Evolutionary conservation across 129 eudicot species (phyloP), one percentile per base, ranked within the genome.

Genomic region (Flaveria robusta): DNA sequence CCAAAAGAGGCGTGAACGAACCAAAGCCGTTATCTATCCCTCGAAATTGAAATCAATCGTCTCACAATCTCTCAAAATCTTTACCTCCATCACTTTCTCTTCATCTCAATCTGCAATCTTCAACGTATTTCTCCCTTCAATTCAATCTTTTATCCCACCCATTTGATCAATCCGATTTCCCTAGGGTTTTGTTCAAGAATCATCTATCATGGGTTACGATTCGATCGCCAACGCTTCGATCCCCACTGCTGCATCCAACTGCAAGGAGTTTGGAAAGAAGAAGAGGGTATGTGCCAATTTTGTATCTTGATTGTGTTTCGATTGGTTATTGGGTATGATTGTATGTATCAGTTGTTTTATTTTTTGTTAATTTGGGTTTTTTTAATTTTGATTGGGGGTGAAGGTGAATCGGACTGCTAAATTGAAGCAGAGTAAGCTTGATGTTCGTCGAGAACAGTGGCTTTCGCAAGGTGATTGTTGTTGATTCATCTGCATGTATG

Each of bases 391-490:
- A 59, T 67, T 50, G n/a, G n/a, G n/a, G n/a, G n/a, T 78, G 64
- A 60, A 92, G 97, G 96, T 82, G 43, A 92, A 92, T 65, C 82
- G 96, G 64, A 78, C 91, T 69, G 97, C 91, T 19, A 87, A 85
- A 81, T 78, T 89, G 87, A 86, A 89, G 85, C 97, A 92, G 96
- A 67, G 88, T 79, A 92, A 92, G 76, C 92, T 87, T 49, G 96
- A 89, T 85, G 93, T 84, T 73, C 97, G 97, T 54, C 91, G 97
- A 15, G 92, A 89, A 75, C 97, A 92, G 87, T 92, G 92, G 92
- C 89, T 92, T 31, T 89, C 97, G 34, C 91, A 89, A 83, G 97
- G 97, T 89, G 51, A 62, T 14, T 41, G 3, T 37, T 74, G 31
- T 51, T 1, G 6, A 19, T 60, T 47, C 63, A 8, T 64, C 5